Evolutionary conservation across 1,139 yeast species (phyloP).

Genomic region (Ogataea hybrid): DNA sequence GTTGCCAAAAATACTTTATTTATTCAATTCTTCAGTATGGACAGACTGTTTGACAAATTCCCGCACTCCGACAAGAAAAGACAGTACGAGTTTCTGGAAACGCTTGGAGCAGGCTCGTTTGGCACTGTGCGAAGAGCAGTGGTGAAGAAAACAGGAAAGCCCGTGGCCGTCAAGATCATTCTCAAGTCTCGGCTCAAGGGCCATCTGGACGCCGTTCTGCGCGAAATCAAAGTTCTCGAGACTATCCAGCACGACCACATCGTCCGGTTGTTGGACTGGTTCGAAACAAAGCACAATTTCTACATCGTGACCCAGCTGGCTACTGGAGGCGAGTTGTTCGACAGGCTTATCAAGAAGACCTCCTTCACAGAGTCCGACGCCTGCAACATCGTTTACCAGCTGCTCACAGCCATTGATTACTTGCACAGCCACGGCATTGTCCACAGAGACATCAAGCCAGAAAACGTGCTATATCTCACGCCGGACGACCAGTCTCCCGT

Average conservation of each 20-base stretch:
- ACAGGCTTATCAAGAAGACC: conserved; percentile 76
- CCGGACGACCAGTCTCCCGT: conserved; percentile 48
- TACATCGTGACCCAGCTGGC: conserved; percentile 88
- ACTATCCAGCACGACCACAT: conserved; percentile 70
- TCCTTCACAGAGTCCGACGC: conserved; percentile 76
- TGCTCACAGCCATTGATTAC: conserved; percentile 71
- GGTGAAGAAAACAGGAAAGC: conserved; percentile 42
- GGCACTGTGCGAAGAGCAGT: conserved; percentile 56
- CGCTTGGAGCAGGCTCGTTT: conserved; percentile 59
- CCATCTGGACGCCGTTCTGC: conserved; percentile 45
- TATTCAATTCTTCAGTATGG: conserved; percentile 21
- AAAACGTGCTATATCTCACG: conserved; percentile 49
- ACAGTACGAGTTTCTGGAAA: conserved; percentile 48
- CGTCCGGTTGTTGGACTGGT: conserved; percentile 77
- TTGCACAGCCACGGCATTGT: conserved; percentile 81
- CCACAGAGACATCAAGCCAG: conserved; percentile 93
- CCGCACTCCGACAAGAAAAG: conserved; percentile 36
- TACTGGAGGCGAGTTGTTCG: conserved; percentile 83
- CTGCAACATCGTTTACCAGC: conserved; percentile 70
- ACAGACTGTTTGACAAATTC: conserved; percentile 12
- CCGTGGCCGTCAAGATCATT: conserved; percentile 57
- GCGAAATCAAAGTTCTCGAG: conserved; percentile 47
- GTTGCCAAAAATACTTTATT: background rate
- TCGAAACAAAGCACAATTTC: conserved; percentile 83
- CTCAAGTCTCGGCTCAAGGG: conserved; percentile 55